Conservation (phyloP, 495 filamentous ascomycete species). For the Daldinia decipiens region DNA sequence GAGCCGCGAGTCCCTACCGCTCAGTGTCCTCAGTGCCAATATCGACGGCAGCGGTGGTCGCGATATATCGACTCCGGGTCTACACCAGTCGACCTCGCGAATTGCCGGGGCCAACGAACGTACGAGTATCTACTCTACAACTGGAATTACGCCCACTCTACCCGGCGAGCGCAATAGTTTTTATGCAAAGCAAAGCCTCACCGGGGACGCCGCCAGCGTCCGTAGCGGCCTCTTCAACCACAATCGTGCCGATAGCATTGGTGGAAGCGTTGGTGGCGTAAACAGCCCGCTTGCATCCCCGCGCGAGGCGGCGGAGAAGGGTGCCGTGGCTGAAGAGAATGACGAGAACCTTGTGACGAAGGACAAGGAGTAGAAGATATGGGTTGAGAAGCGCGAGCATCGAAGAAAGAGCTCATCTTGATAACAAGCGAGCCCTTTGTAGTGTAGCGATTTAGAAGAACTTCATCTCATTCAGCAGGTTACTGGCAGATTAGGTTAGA, state of each 20-base stretch:
- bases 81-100: conserved; percentile 68
- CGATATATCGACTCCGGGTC: conserved; percentile 2
- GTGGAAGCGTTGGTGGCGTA: conserved; percentile 74
- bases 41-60: conserved; percentile 60
- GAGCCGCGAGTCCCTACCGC: conserved; percentile 83
- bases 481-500: conserved; percentile 11
- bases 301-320: conserved; percentile 53
- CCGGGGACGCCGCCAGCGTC: conserved; percentile 80
- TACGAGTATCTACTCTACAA: conserved; percentile 85
- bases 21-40: conserved; percentile 87
- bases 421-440: background rate
- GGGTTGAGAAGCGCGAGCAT: background rate
- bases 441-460: background rate
- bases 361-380: conserved; percentile 27
- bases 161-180: conserved; percentile 83
- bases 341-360: conserved; percentile 34
- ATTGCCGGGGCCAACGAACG: conserved; percentile 74
- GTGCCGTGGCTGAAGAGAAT: conserved; percentile 46
- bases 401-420: background rate
- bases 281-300: conserved; percentile 71
- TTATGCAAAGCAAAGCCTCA: conserved; percentile 73
- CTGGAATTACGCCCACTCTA: conserved; percentile 71
- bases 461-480: background rate
- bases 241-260: conserved; percentile 81
- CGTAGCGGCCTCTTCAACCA: conserved; percentile 82